A percentile compares a stretch with the other conserved stretches of the same genome.
phyloP scores from a whole-genome alignment of 345 rosid species.

The Carallia brachiata region DNA sequence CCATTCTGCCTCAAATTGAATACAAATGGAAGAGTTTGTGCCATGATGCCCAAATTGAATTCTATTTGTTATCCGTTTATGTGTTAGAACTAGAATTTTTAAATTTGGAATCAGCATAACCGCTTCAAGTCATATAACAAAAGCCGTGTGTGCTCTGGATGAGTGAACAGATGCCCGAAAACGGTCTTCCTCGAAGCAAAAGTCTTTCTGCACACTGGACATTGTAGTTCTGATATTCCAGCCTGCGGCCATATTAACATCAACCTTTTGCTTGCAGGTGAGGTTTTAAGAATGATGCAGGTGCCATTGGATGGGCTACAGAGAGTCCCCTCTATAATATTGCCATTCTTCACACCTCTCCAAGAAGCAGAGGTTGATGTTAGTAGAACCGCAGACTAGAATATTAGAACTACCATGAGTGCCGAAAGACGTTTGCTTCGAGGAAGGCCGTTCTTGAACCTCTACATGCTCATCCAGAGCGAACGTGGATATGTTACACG shows the following conservation, averaged over 20 bases:
- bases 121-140: too few species aligned
- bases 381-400: neutral
- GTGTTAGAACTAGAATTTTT: too few species aligned
- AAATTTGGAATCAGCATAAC: too few species aligned
- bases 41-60: neutral
- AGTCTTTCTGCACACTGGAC: conserved; percentile 10
- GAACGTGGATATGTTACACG: neutral
- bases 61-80: neutral
- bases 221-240: neutral
- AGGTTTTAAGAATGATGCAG: too few species aligned
- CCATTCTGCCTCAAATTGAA: neutral
- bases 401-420: neutral
- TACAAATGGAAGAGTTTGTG: neutral
- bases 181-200: conserved; percentile 18
- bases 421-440: conserved; percentile 13
- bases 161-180: conserved; percentile 16
- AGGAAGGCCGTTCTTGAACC: conserved; percentile 21
- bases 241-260: neutral
- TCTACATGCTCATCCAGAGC: conserved; percentile 13
- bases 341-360: neutral
- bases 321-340: neutral
- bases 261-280: neutral
- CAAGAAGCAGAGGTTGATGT: neutral
- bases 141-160: conserved; percentile 10
- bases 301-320: neutral